Evolutionary conservation across 2,329 filamentous ascomycete genomes (phyloP), one percentile per base, ranked within the genome.

Genomic region (Neoarthrinium moseri): DNA sequence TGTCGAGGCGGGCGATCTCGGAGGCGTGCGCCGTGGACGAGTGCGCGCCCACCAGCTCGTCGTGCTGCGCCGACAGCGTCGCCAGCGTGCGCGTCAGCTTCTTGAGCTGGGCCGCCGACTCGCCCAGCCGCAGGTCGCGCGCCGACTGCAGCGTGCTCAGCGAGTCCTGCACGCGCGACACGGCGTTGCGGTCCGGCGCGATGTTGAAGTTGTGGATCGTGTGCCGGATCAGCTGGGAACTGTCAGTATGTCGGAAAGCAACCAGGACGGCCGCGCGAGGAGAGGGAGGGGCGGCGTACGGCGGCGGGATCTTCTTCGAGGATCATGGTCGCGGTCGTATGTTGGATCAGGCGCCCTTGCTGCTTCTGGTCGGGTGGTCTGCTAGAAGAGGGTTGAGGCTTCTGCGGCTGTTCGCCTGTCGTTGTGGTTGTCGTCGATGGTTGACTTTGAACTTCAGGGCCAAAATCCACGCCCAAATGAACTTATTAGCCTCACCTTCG

Each of bases 151-250:
- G 83, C 0, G 88, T 88, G 7, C 83, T 80, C 43, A 96, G 80
- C 1, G 89, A 92, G 65, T 91, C 89, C 65, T 83, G 83, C 63
- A 97, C 87, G 63, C 94, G 90, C 17, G 85, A 76, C 17, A 97
- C 81, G 51, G 89, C 88, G 54, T 83, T 75, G 62, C 91, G 94
- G 76, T 99, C 94, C 10, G 89, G 89, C 17, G 81, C 77, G 60
- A 92, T 95, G 73, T 95, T 94, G 83, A 99, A 99, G 77, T 96
- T 96, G 59, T 84, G 80, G 60, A 95, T 87, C 33, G 91, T 96
- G 72, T 95, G 87, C 63, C 86, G 80, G 71, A 99, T 95, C 62
- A 96, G 86, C 88, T 94, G 67, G 37, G 46, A 8, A 17, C 40
- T 56, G n/a, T 30, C 8, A 12, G 17, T 18, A 12, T 18, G 8